Percentiles rank a stretch among this genome's conserved stretches.
These are phyloP conservation scores for Xylariaceae sp. DNA, from an alignment of 2,329 filamentous ascomycete species.

Conservation along the genomic window DNA sequence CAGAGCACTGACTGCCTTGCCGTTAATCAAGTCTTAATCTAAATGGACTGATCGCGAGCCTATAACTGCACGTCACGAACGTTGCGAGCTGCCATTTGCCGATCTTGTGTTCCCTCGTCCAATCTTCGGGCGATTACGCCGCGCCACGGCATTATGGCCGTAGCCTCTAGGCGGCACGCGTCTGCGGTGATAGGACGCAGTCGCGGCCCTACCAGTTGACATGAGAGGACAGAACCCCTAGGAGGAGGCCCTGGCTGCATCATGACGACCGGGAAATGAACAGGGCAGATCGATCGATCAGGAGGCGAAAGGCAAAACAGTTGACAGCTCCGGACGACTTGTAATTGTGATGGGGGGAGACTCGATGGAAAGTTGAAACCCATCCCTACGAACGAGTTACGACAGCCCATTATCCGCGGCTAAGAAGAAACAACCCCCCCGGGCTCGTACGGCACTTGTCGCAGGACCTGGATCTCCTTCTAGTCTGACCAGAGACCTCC, in stretches of 20 bases:
- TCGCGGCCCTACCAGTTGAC: not conserved
- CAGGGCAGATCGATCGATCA: not conserved
- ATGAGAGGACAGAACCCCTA: not conserved
- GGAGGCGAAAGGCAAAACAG: not conserved
- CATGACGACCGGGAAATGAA: not conserved
- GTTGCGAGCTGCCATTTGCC: slow-evolving; percentile 22
- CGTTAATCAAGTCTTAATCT: slow-evolving; percentile 9
- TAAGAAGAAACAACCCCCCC: not conserved
- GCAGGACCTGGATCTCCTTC: not conserved
- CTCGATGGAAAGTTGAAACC: slow-evolving; percentile 1
- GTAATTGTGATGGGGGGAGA: slow-evolving; percentile 1
- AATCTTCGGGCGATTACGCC: slow-evolving; percentile 13
- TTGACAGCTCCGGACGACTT: not conserved
- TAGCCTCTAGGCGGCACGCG: slow-evolving; percentile 3
- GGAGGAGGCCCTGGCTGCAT: not conserved
- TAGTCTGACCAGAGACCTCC: not conserved
- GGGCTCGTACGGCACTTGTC: not conserved
- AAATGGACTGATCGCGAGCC: slow-evolving; percentile 20
- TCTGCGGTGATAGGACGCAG: not conserved
- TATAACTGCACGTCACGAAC: slow-evolving; percentile 24
- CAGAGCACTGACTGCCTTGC: slow-evolving; percentile 10
- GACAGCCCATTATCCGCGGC: not conserved
- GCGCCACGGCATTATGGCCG: slow-evolving; percentile 9
- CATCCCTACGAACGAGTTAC: not conserved
- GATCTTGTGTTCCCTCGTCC: slow-evolving; percentile 19